These are phyloP conservation scores for Candida tammaniensis DNA, from an alignment of 805 yeast species.

Conservation along the genomic window DNA sequence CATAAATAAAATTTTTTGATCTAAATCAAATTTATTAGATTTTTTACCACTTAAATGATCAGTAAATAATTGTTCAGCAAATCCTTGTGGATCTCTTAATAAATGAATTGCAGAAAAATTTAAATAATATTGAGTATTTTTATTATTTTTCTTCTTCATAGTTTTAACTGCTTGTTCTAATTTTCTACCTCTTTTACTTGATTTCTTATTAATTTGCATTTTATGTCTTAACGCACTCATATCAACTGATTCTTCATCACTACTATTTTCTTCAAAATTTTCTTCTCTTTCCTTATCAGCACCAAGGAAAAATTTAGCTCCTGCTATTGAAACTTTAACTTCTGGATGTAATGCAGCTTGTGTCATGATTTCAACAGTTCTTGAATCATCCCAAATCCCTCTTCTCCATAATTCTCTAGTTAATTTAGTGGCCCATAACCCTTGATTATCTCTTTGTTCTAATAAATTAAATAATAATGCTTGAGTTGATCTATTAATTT, in stretches of 20 bases:
- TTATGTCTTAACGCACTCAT: constrained; percentile 73
- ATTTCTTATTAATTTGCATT: constrained; percentile 78
- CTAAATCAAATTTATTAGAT: constrained; percentile 70
- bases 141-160: constrained; percentile 62
- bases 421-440: constrained; percentile 93
- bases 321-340: constrained; percentile 82
- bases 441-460: constrained; percentile 73
- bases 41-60: constrained; percentile 70
- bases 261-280: constrained; percentile 68
- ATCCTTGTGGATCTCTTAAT: constrained; percentile 95
- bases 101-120: constrained; percentile 95
- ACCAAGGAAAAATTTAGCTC: constrained; percentile 87
- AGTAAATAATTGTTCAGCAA: constrained; percentile 80
- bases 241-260: constrained; percentile 67
- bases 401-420: constrained; percentile 97
- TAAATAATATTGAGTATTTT: constrained; percentile 62
- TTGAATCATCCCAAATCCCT: constrained; percentile 96
- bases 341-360: constrained; percentile 91
- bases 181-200: constrained; percentile 76
- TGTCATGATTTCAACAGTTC: constrained; percentile 97
- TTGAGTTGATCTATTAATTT: constrained; percentile 85
- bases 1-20: constrained; percentile 85
- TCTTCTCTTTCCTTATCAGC: constrained; percentile 94
- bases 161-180: constrained; percentile 70
- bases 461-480: constrained; percentile 85